Evolutionary conservation across 2,329 filamentous ascomycete genomes (phyloP), one percentile per base, ranked within the genome.

Genomic region (Thyridium curvatum): DNA sequence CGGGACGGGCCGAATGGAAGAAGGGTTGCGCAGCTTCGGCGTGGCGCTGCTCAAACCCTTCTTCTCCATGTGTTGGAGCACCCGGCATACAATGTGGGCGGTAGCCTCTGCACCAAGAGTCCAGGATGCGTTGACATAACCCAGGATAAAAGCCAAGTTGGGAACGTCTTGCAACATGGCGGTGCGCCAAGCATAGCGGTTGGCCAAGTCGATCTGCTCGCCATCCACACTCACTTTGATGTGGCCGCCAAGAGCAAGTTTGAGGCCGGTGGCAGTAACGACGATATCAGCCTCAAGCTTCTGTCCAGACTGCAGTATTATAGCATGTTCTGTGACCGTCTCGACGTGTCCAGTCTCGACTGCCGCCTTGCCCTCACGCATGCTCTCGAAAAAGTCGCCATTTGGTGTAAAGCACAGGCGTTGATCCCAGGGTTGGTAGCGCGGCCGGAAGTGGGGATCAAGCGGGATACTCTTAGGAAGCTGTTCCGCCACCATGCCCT

Each of bases 341-440:
- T 70, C 61, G 47, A 82, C 76, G 1, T 55, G 61, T 39, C 70
- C 74, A 0, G 75, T 79, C 2, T 72, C 65, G 3, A 79, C 53
- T 26, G 66, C 55, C 2, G 62, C 59, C 40, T 72, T 72, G 2
- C 62, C 59, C 2, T 52, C 55, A 36, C 64, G 62, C 3, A 79
- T 47, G 0, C 69, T 63, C 34, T 66, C 54, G 58, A 70, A 79
- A 50, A 79, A 80, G 49, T 80, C 75, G 9, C 68, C 72, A 36
- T 73, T 66, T 0, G 71, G 72, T 14, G 61, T 81, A 43, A 87
- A 65, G 51, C 87, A 93, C 8, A 93, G 64, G 0, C 88, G 77
- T 56, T 94, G 86, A 39, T 88, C 73, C 70, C 85, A 82, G 0
- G 81, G 81, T 30, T 74, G 69, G 49, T 86, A 85, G 3, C 55